Evolutionary conservation across 306 rosid genomes (phyloP), one percentile per base, ranked within the genome.

Genomic region (Dryas alaskensis): DNA sequence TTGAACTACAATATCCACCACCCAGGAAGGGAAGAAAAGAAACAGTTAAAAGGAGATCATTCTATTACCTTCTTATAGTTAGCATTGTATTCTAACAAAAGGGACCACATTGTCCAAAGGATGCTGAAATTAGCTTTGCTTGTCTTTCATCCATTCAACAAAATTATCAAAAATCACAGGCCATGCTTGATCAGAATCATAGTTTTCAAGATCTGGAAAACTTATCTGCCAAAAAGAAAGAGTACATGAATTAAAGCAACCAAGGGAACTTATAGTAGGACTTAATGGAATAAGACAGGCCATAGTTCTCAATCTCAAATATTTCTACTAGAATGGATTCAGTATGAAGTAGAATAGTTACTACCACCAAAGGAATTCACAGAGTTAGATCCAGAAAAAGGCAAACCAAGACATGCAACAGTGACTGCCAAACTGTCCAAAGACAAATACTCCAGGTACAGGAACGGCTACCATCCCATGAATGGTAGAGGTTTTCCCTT

Each of bases 111-210:
- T 63, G 50, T 64, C 37, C 51, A 13, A 64, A 43, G 14, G 49
- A 52, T 47, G 73, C 63, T 49, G 48, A 37, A 60, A 54, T 17
- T 70, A 80, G 51, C 73, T 57, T 75, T 44, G 22, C 65, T 68
- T 77, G 51, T 39, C 91, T 76, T 75, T 84, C 79, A 88, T 63
- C 92, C 96, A 90, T 54, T 90, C 96, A 73, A 88, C 96, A 78
- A 86, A 87, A 71, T 42, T 77, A 80, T 90, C 96, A 45, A 87
- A 65, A 80, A 87, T 77, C 81, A 84, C 88, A 39, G 92, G 91
- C 92, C 96, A 90, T n/a, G 89, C 88, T 76, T 77, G 86, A 70
- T 74, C 72, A 37, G 91, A 63, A 72, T 90, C 92, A 69, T 88
- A 86, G 16, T 80, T 76, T 64, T 65, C 10, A 40, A 90, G 90